Base-by-base conservation (phyloP, 2,329 filamentous ascomycete genomes). In the Cordyceps javanica region DNA sequence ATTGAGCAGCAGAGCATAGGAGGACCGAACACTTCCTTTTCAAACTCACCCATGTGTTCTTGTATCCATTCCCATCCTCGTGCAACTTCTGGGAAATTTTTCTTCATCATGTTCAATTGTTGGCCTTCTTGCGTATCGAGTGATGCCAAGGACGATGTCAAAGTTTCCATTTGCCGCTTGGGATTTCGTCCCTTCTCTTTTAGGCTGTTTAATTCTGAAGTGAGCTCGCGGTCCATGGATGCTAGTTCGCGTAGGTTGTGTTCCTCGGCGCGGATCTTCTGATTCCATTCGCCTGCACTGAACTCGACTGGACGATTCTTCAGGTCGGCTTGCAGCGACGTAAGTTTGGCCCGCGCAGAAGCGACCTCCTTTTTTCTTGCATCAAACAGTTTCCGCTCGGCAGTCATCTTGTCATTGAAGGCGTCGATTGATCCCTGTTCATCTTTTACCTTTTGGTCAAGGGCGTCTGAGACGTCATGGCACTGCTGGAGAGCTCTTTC, bases 51-150 rank as follows among this genome's bases (percentile, higher is more conserved):
- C 59, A 80, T 80, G 68, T 99, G 85, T 2, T 83, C 70, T 66
- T 90, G 81, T 53, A 97, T 80, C 92, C 93, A 99, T 42, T 86
- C 78, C 85, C 90, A 96, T 2, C 86, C 91, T 62, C 69, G 75
- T 11, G 81, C 81, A 2, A 88, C 83, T 58, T 97, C 89, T 0
- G 68, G 68, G 11, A 86, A 88, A 0, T 80, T 16, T 6, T 68
- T 77, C 54, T 76, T 77, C 56, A 99, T 79, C 62, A 87, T 83
- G 50, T 74, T 82, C 57, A 88, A 76, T 63, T 90, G 87, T 66
- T 89, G 88, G 6, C 91, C 92, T 60, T 86, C 79, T 64, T 89
- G 83, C 1, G 90, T 93, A 51, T 90, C 80, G 14, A 96, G 77
- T 19, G 75, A 80, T 25, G 76, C 70, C 23, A 90, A 69, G 16